Percentiles rank a stretch among this genome's conserved stretches.
These are phyloP conservation scores for Cystobasidium ongulense DNA, from an alignment of 768 basidiomycete genomes.

Conservation along the genomic window DNA sequence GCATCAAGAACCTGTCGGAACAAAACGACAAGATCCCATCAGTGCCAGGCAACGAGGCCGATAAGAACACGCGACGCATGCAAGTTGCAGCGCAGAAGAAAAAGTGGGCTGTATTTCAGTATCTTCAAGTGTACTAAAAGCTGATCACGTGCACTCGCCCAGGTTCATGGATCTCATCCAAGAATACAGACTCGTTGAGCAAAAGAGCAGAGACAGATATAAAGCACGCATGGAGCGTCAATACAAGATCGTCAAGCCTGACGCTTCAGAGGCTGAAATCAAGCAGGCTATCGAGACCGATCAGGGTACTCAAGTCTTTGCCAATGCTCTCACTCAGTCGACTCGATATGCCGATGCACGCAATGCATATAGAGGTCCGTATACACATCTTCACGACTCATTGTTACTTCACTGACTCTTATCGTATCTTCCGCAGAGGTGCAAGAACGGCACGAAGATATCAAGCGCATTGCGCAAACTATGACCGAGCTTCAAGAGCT, in stretches of 20 bases:
- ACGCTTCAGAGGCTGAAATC: constrained; percentile 42
- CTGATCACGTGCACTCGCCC: not conserved
- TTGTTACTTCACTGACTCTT: too few relatives aligned
- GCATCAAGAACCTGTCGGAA: constrained; percentile 47
- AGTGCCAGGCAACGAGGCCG: constrained; percentile 18
- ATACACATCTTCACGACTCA: not conserved
- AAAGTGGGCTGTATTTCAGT: not conserved
- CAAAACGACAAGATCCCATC: constrained; percentile 45
- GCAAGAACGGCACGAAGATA: constrained; percentile 76
- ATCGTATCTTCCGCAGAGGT: constrained; percentile 53
- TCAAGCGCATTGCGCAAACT: constrained; percentile 75
- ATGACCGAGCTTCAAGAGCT: constrained; percentile 79
- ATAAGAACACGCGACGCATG: constrained; percentile 17
- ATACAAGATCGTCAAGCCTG: constrained; percentile 48
- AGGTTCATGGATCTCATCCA: constrained; percentile 48
- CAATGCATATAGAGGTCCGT: constrained; percentile 21
- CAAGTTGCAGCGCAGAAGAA: constrained; percentile 28
- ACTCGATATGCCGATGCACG: constrained; percentile 27
- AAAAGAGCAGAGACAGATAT: constrained; percentile 49
- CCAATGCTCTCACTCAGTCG: constrained; percentile 24
- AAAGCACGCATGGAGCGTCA: constrained; percentile 50
- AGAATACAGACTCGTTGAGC: constrained; percentile 50
- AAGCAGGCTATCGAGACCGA: constrained; percentile 36
- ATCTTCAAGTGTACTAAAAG: not conserved
- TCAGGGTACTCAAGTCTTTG: constrained; percentile 28